Base-by-base conservation (phyloP, 2,329 filamentous ascomycete species). In the Escovopsis weberi region DNA sequence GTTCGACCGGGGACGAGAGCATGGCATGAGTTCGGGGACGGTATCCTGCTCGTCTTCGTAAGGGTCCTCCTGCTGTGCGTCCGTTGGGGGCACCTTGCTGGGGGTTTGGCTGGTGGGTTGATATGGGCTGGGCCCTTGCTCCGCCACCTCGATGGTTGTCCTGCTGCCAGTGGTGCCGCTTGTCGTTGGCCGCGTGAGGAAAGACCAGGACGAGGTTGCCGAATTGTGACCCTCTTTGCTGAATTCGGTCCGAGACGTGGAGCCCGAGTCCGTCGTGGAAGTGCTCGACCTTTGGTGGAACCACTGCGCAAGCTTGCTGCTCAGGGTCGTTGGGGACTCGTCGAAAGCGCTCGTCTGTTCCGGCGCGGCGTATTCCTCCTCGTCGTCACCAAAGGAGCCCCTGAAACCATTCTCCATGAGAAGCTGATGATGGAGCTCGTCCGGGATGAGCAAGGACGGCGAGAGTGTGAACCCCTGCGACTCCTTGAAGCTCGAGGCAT, bases 381-480 rank as follows among this genome's bases (percentile, higher is more conserved):
- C 56, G 42, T 67, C 65, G 34, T 61, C 59, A 11, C 59, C 53
- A 39, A 49, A 56, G 4, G 42, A 49, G 10, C 53, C 49, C 42
- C 48, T 53, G 39, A 59, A 55, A 7, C 48, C 45, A 36, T 59
- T 54, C 1, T 48, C 48, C 19, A 57, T 46, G 35, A 70, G 55
- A 63, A 77, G 70, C 50, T 76, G 67, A 47, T 70, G 65, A 41
- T 72, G 67, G 49, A 70, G 77, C 41, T 81, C 76, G 38, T 63
- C 59, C 11, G 77, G 75, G 42, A 80, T 76, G 40, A 80, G 63
- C n/a, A 80, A 63, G 4, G 73, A 73, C 0, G 77, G 76, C 7
- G 76, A 80, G 32, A 80, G 57, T 36, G 64, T 67, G 52, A 78
- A 78, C 12, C 70, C 72, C 43, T 78, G 70, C 0, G 68, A 69